Percentiles rank a stretch among this genome's conserved stretches.
Evolutionary conservation across 208 protist genomes (phyloP).

Genomic region (Dictyostelium gargantuum): DNA sequence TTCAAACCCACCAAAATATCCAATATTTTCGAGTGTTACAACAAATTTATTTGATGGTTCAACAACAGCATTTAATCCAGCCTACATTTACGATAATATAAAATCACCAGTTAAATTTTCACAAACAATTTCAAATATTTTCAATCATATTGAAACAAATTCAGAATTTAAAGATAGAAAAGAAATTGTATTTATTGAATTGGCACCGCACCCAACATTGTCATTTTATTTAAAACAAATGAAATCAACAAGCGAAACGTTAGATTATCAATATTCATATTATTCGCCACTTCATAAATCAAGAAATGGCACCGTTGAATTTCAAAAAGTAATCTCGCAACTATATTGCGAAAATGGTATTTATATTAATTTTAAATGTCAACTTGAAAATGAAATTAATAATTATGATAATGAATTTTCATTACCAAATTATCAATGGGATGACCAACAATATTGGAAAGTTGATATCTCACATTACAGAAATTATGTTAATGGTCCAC

Average conservation of each 20-base stretch:
- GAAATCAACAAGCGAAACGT: not conserved
- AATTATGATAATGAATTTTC: not conserved
- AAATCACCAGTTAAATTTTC: not conserved
- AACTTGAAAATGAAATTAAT: not conserved
- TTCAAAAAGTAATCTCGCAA: not conserved
- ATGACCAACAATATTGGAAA: not conserved
- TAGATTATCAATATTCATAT: not conserved
- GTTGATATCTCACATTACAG: not conserved
- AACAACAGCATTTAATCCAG: not conserved
- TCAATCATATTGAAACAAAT: not conserved
- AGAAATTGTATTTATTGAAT: slow-evolving; percentile 1
- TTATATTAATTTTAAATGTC: not conserved
- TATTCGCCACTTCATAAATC: not conserved
- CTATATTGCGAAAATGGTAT: not conserved
- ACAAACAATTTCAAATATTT: not conserved
- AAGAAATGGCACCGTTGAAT: not conserved
- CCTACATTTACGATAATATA: not conserved
- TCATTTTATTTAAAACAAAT: not conserved
- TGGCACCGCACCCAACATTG: not conserved
- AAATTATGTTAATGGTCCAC: not conserved
- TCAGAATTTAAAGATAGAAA: too few relatives aligned
- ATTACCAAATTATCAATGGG: not conserved
- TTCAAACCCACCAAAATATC: not conserved
- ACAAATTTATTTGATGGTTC: not conserved
- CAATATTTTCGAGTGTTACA: not conserved